Base-by-base conservation (phyloP, 2,329 filamentous ascomycete species). In the Macrophomina tecta region DNA sequence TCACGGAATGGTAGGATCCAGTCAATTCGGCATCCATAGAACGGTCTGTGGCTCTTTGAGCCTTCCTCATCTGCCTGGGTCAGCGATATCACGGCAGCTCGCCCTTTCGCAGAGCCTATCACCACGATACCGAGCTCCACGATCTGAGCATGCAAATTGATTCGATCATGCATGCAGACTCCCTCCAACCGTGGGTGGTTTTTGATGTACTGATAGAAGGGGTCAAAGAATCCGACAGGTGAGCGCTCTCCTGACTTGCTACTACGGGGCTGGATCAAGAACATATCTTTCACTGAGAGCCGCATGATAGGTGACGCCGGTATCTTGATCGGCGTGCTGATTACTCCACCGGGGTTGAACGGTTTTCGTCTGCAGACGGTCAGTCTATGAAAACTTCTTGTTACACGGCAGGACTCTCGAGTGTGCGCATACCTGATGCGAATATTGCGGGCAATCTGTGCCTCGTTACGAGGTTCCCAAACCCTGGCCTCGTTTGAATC, bases 101-200 rank as follows among this genome's bases (percentile, higher is more conserved):
- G 84, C 0, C 91, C 91, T 56, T 84, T 85, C n/a, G 88, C 84
- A 11, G 88, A 89, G 0, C 85, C 91, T 1, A 90, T 80, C 3
- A 92, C 81, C 8, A 93, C 85, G 14, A 93, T 80, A n/a, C 84
- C 89, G 1, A 95, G 81, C 71, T 91, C 88, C 0, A 90, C 89
- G 1, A 94, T 87, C 61, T 89, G 83, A 0, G 84, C 79, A 45
- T 87, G 77, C 82, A 91, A 87, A 77, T 85, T 89, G 28, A 92
- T 77, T 7, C 87, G 84, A 69, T 88, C 82, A 49, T 79, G 61
- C 46, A 72, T 71, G 3, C 32, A 34, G 14, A 52, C 52, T 2
- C 38, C 34, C 11, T 64, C 61, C 63, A 56, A 51, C 2, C 18
- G 23, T 1, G 45, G 18, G 34, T 63, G n/a, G 12, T 34, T 38